Conservation (phyloP, 192 early-diverging fungal species). For the Umbelopsis sp. region DNA sequence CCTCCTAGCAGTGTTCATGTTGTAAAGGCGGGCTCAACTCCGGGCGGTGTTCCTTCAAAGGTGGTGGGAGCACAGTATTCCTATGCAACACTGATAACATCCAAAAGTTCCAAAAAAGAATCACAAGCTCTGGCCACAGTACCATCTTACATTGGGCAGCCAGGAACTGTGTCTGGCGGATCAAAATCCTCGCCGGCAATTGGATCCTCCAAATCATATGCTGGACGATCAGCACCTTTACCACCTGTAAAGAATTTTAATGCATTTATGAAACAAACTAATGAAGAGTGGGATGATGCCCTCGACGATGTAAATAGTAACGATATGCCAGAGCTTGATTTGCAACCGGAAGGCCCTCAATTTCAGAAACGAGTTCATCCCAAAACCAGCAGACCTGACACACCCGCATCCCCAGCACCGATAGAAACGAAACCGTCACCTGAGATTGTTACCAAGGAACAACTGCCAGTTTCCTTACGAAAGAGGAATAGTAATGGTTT, state of each 20-base stretch:
- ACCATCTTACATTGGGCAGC: not conserved
- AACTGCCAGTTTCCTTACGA: not conserved
- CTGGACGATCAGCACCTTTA: slow-evolving; percentile 20
- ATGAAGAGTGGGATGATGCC: slow-evolving; percentile 49
- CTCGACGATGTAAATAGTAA: slow-evolving; percentile 28
- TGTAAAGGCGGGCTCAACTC: slow-evolving; percentile 47
- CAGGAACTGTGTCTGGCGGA: slow-evolving; percentile 10
- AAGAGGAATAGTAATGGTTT: slow-evolving; percentile 23
- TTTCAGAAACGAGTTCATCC: slow-evolving; percentile 1
- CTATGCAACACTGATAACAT: slow-evolving; percentile 44
- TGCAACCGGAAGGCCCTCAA: not conserved
- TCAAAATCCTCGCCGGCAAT: not conserved
- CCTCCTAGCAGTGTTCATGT: slow-evolving; percentile 37
- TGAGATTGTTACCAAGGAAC: not conserved
- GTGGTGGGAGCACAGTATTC: slow-evolving; percentile 53
- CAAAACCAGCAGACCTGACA: not conserved
- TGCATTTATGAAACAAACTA: slow-evolving; percentile 44
- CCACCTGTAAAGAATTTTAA: slow-evolving; percentile 37
- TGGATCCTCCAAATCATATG: slow-evolving; percentile 12
- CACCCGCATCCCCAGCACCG: not conserved
- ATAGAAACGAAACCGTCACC: slow-evolving; percentile 6
- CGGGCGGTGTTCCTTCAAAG: slow-evolving; percentile 40
- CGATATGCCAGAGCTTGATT: slow-evolving; percentile 7
- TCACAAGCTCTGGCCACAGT: not conserved
- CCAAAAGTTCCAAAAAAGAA: not conserved